These are phyloP conservation scores for Rutstroemia sp. DNA, from an alignment of 2,329 filamentous ascomycete genomes.

Conservation along the genomic window DNA sequence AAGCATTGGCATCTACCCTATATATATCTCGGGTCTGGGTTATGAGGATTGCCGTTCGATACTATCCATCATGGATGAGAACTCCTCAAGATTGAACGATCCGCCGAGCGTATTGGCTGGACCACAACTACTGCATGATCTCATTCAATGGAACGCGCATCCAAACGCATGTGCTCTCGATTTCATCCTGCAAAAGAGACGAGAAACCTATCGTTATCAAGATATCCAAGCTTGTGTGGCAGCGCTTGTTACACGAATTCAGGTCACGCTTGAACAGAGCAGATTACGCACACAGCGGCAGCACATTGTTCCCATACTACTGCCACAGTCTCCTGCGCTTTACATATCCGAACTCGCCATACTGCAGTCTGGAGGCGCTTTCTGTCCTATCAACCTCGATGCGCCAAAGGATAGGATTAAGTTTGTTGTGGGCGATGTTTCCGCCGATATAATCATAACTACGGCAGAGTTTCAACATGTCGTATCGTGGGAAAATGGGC, in stretches of 20 bases:
- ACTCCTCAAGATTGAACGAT: constrained; percentile 51
- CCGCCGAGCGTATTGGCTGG: constrained; percentile 45
- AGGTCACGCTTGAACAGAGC: constrained; percentile 10
- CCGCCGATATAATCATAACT: constrained; percentile 61
- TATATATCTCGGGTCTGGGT: constrained; percentile 2
- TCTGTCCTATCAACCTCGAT: constrained; percentile 78
- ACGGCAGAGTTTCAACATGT: constrained; percentile 38
- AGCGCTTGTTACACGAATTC: constrained; percentile 16
- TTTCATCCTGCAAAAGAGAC: constrained; percentile 43
- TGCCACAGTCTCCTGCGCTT: constrained; percentile 69
- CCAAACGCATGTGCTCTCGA: constrained; percentile 50
- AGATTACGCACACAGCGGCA: constrained; percentile 22
- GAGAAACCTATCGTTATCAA: constrained; percentile 24
- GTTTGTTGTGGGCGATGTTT: constrained; percentile 75
- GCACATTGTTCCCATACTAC: constrained; percentile 63
- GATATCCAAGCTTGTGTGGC: constrained; percentile 36
- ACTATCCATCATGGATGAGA: constrained; percentile 18
- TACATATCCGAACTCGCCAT: constrained; percentile 74
- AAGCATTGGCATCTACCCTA: neutral
- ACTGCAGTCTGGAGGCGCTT: constrained; percentile 74
- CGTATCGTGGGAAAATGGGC: constrained; percentile 32
- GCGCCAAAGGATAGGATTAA: constrained; percentile 67
- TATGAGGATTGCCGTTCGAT: constrained; percentile 12
- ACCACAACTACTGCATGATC: constrained; percentile 50
- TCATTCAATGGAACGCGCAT: constrained; percentile 44